phyloP scores from a whole-genome alignment of 306 rosid species.

The Prunus armeniaca region DNA sequence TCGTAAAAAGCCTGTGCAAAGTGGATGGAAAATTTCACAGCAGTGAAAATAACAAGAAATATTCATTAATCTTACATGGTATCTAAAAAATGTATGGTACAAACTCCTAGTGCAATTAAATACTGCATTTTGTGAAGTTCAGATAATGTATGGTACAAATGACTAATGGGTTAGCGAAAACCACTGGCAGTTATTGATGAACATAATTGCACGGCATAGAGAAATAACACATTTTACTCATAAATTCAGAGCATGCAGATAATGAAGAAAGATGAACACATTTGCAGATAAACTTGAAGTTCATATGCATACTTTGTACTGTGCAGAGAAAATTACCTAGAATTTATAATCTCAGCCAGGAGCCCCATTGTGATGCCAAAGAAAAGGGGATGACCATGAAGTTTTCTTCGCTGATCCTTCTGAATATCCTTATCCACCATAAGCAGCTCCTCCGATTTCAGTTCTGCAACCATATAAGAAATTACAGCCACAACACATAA shows the following conservation, averaged over 20 bases:
- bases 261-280: background rate
- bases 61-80: background rate
- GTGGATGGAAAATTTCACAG: constrained; percentile 20
- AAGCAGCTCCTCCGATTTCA: constrained; percentile 31
- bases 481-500: constrained; percentile 1
- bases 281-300: background rate
- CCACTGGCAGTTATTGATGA: background rate
- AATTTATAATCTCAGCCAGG: constrained; percentile 91
- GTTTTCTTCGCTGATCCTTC: constrained; percentile 50
- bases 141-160: background rate
- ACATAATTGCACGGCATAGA: background rate
- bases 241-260: background rate
- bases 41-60: constrained; percentile 15
- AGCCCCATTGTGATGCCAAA: constrained; percentile 96
- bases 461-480: constrained; percentile 44
- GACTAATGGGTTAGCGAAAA: background rate
- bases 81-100: background rate
- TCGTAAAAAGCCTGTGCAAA: constrained; percentile 84
- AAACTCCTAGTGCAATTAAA: no score
- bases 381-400: constrained; percentile 80
- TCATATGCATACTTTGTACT: background rate
- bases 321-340: constrained; percentile 57
- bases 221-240: background rate
- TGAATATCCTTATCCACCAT: constrained; percentile 28
- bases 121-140: no score